Conservation (phyloP, 2,329 filamentous ascomycete genomes). For the Alternaria gaisen region DNA sequence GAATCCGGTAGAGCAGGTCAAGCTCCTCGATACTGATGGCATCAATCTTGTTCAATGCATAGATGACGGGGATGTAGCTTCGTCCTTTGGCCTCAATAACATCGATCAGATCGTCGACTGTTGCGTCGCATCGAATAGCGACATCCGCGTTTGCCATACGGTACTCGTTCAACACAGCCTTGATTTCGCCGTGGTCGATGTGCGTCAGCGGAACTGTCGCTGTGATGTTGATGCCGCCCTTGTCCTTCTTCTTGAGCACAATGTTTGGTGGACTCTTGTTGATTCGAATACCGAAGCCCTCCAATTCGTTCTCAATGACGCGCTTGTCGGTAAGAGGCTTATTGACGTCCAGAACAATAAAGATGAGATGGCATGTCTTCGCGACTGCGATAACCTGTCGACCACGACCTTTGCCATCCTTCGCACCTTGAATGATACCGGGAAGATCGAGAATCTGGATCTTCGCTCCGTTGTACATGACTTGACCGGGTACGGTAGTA, state of each 20-base stretch:
- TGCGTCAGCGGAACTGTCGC: conserved; percentile 90
- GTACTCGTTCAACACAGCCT: conserved; percentile 97
- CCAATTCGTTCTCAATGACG: conserved; percentile 91
- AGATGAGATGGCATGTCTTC: conserved; percentile 98
- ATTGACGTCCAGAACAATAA: conserved; percentile 98
- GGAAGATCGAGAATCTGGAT: conserved; percentile 98
- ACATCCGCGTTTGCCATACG: conserved; percentile 96
- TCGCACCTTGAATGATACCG: conserved; percentile 98
- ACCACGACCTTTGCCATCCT: conserved; percentile 97
- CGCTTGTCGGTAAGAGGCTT: conserved; percentile 97
- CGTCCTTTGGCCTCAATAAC: conserved; percentile 92
- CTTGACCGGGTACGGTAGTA: conserved; percentile 95
- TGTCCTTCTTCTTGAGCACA: conserved; percentile 99
- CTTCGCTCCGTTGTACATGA: conserved; percentile 94
- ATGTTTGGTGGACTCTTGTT: conserved; percentile 98
- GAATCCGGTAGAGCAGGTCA: conserved; percentile 94
- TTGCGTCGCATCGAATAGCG: conserved; percentile 96
- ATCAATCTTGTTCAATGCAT: conserved; percentile 99
- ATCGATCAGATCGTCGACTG: conserved; percentile 96
- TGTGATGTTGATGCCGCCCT: conserved; percentile 96
- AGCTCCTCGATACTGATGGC: conserved; percentile 97
- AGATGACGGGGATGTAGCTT: conserved; percentile 98
- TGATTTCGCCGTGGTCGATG: conserved; percentile 96
- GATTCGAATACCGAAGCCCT: conserved; percentile 96
- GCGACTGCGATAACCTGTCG: conserved; percentile 98